phyloP scores from a whole-genome alignment of 768 basidiomycete genomes.

The Tephrocybe rancida region DNA sequence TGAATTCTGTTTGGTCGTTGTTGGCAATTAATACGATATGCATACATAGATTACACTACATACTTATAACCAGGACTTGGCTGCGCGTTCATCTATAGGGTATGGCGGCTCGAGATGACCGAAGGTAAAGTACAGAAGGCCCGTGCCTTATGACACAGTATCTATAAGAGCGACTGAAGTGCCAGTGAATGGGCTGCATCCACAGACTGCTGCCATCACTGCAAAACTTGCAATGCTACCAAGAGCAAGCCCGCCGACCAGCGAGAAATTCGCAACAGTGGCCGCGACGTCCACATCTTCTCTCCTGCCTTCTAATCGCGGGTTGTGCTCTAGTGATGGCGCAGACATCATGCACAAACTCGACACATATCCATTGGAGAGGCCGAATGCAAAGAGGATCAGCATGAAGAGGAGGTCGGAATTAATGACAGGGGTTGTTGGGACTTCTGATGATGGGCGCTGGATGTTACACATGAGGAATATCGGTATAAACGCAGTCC shows the following conservation, averaged over 20 bases:
- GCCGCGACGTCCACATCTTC: constrained; percentile 89
- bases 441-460: constrained; percentile 35
- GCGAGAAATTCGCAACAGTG: constrained; percentile 75
- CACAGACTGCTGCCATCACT: constrained; percentile 67
- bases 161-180: too few species aligned
- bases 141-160: too few species aligned
- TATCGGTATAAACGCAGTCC: constrained; percentile 83
- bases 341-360: constrained; percentile 83
- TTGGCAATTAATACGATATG: too few species aligned
- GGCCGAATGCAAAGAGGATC: constrained; percentile 73
- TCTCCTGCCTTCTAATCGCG: constrained; percentile 60
- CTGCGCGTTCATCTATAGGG: too few species aligned
- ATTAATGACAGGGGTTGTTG: constrained; percentile 55
- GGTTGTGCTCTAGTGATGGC: constrained; percentile 81
- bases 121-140: too few species aligned
- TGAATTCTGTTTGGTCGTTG: too few species aligned
- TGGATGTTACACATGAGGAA: constrained; percentile 88
- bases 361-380: constrained; percentile 80
- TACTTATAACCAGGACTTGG: too few species aligned
- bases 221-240: constrained; percentile 84
- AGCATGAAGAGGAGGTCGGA: constrained; percentile 79
- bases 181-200: constrained; percentile 70
- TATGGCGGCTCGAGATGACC: too few species aligned
- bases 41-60: too few species aligned
- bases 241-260: constrained; percentile 71